Percentiles rank a stretch among this genome's conserved stretches.
Conservation (phyloP, 2,329 filamentous ascomycete genomes). For the Nemania sp. region DNA sequence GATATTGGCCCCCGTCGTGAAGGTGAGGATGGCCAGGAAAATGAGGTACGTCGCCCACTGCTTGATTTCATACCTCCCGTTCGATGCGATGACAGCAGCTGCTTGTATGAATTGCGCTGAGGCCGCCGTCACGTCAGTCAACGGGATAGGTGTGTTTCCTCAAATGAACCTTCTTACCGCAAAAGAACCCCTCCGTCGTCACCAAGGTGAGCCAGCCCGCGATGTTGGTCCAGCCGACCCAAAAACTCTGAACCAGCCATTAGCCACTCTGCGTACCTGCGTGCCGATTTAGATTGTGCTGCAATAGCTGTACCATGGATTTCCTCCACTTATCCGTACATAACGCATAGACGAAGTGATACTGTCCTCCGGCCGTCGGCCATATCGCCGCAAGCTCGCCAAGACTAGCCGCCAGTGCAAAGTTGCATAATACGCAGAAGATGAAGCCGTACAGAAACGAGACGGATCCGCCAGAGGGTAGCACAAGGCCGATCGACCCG, state of each 20-base stretch:
- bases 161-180: slow-evolving; percentile 35
- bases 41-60: slow-evolving; percentile 49
- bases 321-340: slow-evolving; percentile 47
- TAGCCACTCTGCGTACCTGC: background rate
- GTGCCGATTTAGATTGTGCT: background rate
- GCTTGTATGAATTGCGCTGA: slow-evolving; percentile 50
- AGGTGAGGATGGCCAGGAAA: slow-evolving; percentile 46
- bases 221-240: slow-evolving; percentile 52
- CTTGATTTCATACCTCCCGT: slow-evolving; percentile 44
- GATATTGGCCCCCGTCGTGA: slow-evolving; percentile 46
- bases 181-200: slow-evolving; percentile 50
- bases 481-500: slow-evolving; percentile 47
- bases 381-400: slow-evolving; percentile 51
- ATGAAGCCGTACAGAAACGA: slow-evolving; percentile 51
- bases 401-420: slow-evolving; percentile 48
- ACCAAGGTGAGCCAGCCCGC: slow-evolving; percentile 51
- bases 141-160: too few relatives aligned
- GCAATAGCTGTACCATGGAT: slow-evolving; percentile 37
- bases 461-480: slow-evolving; percentile 49
- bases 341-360: slow-evolving; percentile 50
- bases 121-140: background rate
- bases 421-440: slow-evolving; percentile 51
- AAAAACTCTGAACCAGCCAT: slow-evolving; percentile 44
- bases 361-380: slow-evolving; percentile 53
- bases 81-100: slow-evolving; percentile 47